A percentile compares a stretch with the other conserved stretches of the same genome.
phyloP scores from a whole-genome alignment of 164 flowering plant genomes.

The Berberis vulgaris region DNA sequence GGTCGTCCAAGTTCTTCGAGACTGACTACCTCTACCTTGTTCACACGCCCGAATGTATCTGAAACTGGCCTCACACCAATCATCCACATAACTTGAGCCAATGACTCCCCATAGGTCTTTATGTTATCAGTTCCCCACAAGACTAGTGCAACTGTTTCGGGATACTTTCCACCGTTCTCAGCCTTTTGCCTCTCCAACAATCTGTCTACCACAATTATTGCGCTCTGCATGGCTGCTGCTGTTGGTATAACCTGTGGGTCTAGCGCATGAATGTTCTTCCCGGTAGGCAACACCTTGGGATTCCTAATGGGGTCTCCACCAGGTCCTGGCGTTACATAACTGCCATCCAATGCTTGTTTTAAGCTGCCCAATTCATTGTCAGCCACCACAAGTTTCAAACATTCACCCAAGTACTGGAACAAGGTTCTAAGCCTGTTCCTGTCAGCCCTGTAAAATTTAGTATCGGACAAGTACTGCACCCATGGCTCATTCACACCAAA shows the following conservation, averaged over 20 bases:
- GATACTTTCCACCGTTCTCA: conserved; percentile 93
- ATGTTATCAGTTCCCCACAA: conserved; percentile 99
- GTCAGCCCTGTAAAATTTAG: conserved; percentile 74
- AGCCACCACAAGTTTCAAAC: conserved; percentile 82
- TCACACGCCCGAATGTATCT: conserved; percentile 90
- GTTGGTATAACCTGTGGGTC: conserved; percentile 98
- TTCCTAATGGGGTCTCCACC: conserved; percentile 99
- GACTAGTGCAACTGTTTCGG: conserved; percentile 94
- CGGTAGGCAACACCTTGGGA: conserved; percentile 98
- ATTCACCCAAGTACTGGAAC: conserved; percentile 72
- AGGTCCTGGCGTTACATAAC: conserved; percentile 95
- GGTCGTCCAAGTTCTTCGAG: conserved; percentile 99
- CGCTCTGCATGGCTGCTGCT: conserved; percentile 93
- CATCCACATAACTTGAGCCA: conserved; percentile 96
- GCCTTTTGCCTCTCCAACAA: conserved; percentile 89
- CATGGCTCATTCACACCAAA: conserved; percentile 90
- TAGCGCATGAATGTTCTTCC: conserved; percentile 94
- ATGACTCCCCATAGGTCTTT: conserved; percentile 93
- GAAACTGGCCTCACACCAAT: conserved; percentile 85
- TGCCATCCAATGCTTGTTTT: conserved; percentile 93
- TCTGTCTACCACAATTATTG: conserved; percentile 83
- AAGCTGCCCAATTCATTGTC: conserved; percentile 92
- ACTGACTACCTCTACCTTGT: conserved; percentile 80
- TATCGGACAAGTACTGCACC: conserved; percentile 76
- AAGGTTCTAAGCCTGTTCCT: conserved; percentile 69